Evolutionary conservation across 2,329 filamentous ascomycete species (phyloP), one percentile per base, ranked within the genome.

Genomic region (Stylonectria norvegica): DNA sequence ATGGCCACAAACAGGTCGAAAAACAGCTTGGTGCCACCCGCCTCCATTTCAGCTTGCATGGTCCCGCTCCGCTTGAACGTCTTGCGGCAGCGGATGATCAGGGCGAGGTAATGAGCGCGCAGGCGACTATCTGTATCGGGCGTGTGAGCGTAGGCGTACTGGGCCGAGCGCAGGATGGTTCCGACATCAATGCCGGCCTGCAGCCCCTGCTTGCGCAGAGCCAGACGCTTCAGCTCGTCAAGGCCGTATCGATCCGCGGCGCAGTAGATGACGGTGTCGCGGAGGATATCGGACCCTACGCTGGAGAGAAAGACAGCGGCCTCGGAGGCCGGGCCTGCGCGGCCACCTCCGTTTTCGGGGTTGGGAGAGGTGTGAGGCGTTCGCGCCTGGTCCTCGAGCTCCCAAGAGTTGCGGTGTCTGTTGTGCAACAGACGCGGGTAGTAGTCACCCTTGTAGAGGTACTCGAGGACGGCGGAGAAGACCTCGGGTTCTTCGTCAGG

Each of bases 21-120:
- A 78, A 93, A 96, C 72, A 96, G 78, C 77, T 90, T 90, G 71
- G 81, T 78, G 61, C 72, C 89, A 66, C 90, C 89, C 68, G 82
- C 82, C 75, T 95, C 88, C 90, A 97, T 96, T 75, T 96, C 90
- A 73, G 86, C 85, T 79, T 96, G 90, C 89, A 96, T 95, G 69
- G 90, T 96, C 70, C 90, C 90, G 74, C 89, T 95, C 71, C 86
- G 83, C 84, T 95, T 96, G 70, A 97, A 96, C 61, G 89, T 95
- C 76, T 89, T 89, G 68, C 91, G 88, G 78, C 87, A 91, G 74
- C 90, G 85, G 75, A 96, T 95, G 70, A 96, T 95, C 69, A 96
- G 81, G 65, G 90, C 89, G 67, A 97, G 83, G 76, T 95, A 96
- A 75, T 95, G 89, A 75, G 90, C 90, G 73, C 90, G 89, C 68